Evolutionary conservation across 768 basidiomycete species (phyloP).

Genomic region (Stropharia rugosoannulata): DNA sequence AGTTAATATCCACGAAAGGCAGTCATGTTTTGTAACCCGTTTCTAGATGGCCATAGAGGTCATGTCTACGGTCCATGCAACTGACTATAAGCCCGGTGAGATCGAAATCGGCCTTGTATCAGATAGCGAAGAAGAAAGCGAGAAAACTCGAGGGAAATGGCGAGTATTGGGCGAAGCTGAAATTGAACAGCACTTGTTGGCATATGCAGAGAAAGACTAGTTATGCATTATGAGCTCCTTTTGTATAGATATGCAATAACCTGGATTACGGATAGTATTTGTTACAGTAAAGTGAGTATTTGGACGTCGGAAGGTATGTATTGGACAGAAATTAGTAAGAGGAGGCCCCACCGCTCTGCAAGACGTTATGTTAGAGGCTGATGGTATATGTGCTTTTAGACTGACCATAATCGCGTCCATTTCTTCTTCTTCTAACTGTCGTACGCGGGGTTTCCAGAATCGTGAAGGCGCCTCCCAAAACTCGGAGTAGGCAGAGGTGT

Average conservation of each 20-base stretch:
- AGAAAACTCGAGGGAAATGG: constrained; percentile 75
- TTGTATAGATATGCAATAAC: constrained; percentile 11
- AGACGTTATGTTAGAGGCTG: constrained; percentile 2
- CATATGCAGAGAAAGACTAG: constrained; percentile 90
- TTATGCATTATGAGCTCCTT: background rate
- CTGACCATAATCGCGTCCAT: constrained; percentile 68
- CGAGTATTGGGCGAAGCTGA: constrained; percentile 76
- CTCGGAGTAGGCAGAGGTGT: constrained; percentile 28
- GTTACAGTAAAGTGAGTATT: constrained; percentile 1
- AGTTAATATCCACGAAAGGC: constrained; percentile 17
- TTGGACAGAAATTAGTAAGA: constrained; percentile 43
- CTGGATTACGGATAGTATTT: constrained; percentile 13
- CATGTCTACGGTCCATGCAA: constrained; percentile 91
- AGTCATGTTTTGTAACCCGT: background rate
- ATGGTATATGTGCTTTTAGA: constrained; percentile 1
- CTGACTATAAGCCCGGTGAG: constrained; percentile 94
- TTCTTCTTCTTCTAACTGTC: constrained; percentile 52
- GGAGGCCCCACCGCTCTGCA: constrained; percentile 71
- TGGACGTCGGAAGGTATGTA: constrained; percentile 2
- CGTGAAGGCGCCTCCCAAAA: constrained; percentile 71
- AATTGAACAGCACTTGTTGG: constrained; percentile 77
- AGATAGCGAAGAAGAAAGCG: constrained; percentile 65
- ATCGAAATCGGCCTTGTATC: constrained; percentile 96
- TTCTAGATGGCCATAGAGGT: constrained; percentile 88
- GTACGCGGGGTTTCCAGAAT: constrained; percentile 52